phyloP scores from a whole-genome alignment of 202 grass and related monocot genomes.

The Alloteropsis angusta region DNA sequence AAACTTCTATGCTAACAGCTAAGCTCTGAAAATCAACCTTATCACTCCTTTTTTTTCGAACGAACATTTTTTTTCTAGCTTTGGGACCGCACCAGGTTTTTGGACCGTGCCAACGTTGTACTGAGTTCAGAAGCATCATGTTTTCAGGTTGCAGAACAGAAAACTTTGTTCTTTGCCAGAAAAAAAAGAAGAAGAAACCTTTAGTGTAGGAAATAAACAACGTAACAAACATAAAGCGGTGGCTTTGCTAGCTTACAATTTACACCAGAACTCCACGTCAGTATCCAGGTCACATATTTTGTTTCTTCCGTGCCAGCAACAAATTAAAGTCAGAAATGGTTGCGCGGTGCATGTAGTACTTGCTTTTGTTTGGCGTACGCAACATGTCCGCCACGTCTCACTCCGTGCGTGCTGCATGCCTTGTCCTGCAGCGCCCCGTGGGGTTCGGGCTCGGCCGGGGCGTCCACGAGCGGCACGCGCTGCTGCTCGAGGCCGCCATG shows the following conservation, averaged over 20 bases:
- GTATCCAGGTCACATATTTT: background rate
- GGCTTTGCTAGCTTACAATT: background rate
- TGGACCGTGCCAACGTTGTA: background rate
- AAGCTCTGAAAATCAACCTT: background rate
- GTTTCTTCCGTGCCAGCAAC: background rate
- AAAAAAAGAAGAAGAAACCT: too few relatives aligned
- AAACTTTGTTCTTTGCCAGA: background rate
- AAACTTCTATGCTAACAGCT: background rate
- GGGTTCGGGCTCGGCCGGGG: conserved; percentile 45
- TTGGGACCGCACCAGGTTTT: background rate
- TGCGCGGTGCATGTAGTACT: background rate
- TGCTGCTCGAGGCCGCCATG: conserved; percentile 68
- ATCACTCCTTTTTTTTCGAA: too few relatives aligned
- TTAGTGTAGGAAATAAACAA: background rate
- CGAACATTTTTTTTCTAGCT: too few relatives aligned
- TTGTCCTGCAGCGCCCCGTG: conserved; percentile 50
- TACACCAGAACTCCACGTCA: background rate
- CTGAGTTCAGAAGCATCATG: background rate
- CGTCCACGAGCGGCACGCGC: conserved; percentile 54
- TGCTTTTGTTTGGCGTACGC: background rate
- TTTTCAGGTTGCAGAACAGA: background rate
- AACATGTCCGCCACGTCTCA: conserved; percentile 21
- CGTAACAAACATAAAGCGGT: background rate
- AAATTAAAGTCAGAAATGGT: background rate
- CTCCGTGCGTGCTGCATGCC: background rate